Evolutionary conservation across 2,329 filamentous ascomycete genomes (phyloP).

Genomic region (Podosphaera leucotricha): DNA sequence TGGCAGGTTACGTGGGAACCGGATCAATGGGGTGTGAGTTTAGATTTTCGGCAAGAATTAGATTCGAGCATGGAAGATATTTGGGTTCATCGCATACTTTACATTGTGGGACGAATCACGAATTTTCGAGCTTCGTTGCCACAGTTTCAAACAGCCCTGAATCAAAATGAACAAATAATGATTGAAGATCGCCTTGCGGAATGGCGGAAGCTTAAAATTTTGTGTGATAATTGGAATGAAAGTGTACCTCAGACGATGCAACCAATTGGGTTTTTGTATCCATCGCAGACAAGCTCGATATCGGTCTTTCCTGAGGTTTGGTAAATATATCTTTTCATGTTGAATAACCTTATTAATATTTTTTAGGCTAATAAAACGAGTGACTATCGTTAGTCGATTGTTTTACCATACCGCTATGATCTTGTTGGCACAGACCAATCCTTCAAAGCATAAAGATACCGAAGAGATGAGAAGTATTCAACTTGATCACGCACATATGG

Average conservation of each 20-base stretch:
- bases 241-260: slow-evolving; percentile 68
- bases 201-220: slow-evolving; percentile 57
- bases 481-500: slow-evolving; percentile 53
- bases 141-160: slow-evolving; percentile 31
- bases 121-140: slow-evolving; percentile 59
- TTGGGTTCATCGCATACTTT: slow-evolving; percentile 78
- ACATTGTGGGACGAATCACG: slow-evolving; percentile 65
- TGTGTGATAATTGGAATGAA: slow-evolving; percentile 65
- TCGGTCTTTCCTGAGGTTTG: slow-evolving; percentile 75
- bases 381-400: slow-evolving; percentile 57
- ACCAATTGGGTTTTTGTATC: slow-evolving; percentile 53
- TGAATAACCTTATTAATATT: slow-evolving; percentile 8
- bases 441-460: slow-evolving; percentile 29
- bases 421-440: slow-evolving; percentile 58
- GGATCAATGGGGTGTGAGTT: slow-evolving; percentile 69
- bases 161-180: slow-evolving; percentile 38
- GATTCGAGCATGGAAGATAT: slow-evolving; percentile 47
- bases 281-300: slow-evolving; percentile 39
- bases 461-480: slow-evolving; percentile 48
- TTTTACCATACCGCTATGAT: slow-evolving; percentile 80
- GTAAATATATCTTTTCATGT: slow-evolving; percentile 21
- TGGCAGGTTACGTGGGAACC: slow-evolving; percentile 77
- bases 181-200: slow-evolving; percentile 43
- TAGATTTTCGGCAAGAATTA: slow-evolving; percentile 38
- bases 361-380: slow-evolving; percentile 53